Base-by-base conservation (phyloP, 2,329 filamentous ascomycete genomes). In the Chaetomium sp. region DNA sequence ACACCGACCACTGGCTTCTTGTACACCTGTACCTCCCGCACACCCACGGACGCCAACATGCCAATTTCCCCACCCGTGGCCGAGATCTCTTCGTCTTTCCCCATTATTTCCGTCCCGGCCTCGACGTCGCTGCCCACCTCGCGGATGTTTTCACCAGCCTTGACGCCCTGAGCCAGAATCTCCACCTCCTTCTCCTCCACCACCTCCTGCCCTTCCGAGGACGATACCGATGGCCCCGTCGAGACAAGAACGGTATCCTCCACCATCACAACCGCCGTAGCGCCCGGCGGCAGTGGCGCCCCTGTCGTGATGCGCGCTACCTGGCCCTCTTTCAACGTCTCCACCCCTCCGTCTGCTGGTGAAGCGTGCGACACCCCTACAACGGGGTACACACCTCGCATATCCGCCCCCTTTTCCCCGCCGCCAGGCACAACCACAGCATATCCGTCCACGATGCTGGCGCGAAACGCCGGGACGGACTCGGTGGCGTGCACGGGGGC, bases 361-460 rank as follows among this genome's bases (percentile, higher is more conserved):
- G 49, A n/a, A 9, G 94, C 94, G 68, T 96, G 91, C 0, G 91
- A 95, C 10, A 97, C 79, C 0, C 88, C 86, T 0, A 87, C 85
- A 11, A 99, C 92, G 0, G 92, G 91, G 66, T 94, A 97, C 0
- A 86, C 73, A 0, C 92, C 91, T 64, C 87, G 89, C 49, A 89
- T 80, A 49, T 79, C 82, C 19, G 19, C 19, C 19, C 19, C 19
- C 19, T 27, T 27, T 27, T 3, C 19, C 0, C 79, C 82, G 42
- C 82, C 76, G 35, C 74, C 73, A 52, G 80, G 79, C 5, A 83
- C 86, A 40, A 91, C 84, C 0, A 95, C 81, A 2, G 94, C 94
- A 67, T 99, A 99, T 1, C 94, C 94, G 69, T 99, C 94, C 0
- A 99, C 94, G 42, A 96, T 97, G 67, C 92, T 97, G 14, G 94